Conservation (phyloP, 768 basidiomycete species). For the Calocybe indica region DNA sequence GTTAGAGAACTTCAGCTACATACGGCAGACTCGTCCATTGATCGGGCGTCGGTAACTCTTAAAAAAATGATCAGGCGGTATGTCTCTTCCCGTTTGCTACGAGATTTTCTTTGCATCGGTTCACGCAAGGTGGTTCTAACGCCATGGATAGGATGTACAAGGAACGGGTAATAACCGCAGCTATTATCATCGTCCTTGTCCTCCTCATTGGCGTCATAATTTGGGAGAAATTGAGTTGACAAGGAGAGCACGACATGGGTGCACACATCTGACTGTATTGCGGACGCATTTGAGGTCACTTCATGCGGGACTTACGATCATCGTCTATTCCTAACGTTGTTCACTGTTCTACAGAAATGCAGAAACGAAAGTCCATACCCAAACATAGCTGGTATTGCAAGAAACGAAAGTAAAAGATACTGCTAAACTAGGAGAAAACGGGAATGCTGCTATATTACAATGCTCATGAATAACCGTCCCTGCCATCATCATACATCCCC, state of each 20-base stretch:
- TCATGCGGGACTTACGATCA: too few species aligned
- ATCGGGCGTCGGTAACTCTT: slow-evolving; percentile 85
- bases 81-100: slow-evolving; percentile 21
- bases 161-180: slow-evolving; percentile 82
- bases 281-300: too few species aligned
- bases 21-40: slow-evolving; percentile 83
- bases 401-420: slow-evolving; percentile 8
- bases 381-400: background rate
- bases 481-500: slow-evolving; percentile 24
- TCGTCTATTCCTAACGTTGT: too few species aligned
- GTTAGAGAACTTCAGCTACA: slow-evolving; percentile 50
- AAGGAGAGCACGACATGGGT: slow-evolving; percentile 9
- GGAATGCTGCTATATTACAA: slow-evolving; percentile 20
- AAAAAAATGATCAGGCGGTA: slow-evolving; percentile 96
- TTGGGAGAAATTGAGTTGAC: slow-evolving; percentile 61
- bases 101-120: slow-evolving; percentile 22
- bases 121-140: slow-evolving; percentile 2
- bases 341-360: background rate
- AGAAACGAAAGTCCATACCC: slow-evolving; percentile 2
- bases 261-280: slow-evolving; percentile 2
- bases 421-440: background rate
- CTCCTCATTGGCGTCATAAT: slow-evolving; percentile 77
- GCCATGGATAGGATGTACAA: slow-evolving; percentile 84
- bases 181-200: slow-evolving; percentile 81
- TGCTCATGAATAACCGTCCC: slow-evolving; percentile 21